Conservation (phyloP, 495 filamentous ascomycete species). For the Penicillium salamii region DNA sequence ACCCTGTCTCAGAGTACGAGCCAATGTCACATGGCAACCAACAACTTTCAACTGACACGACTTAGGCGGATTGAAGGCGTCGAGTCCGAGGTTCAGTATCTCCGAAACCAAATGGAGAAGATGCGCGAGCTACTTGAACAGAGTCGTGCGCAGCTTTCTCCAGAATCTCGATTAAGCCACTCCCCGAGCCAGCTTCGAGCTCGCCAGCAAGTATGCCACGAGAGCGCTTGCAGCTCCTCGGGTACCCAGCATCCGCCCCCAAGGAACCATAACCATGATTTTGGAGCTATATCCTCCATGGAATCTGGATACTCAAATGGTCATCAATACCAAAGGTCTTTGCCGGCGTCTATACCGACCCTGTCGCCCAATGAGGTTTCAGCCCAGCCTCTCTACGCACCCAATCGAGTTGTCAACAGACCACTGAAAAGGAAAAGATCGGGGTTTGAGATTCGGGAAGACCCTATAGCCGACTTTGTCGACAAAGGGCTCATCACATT, state of each 20-base stretch:
- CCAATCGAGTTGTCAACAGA: conserved; percentile 1
- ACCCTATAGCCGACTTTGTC: conserved; percentile 36
- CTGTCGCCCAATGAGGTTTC: conserved; percentile 15
- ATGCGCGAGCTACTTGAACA: conserved; percentile 24
- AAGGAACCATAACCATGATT: neutral
- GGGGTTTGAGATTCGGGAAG: conserved; percentile 36
- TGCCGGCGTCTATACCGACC: conserved; percentile 1
- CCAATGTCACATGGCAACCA: neutral
- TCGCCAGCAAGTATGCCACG: conserved; percentile 1
- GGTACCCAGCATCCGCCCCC: conserved; percentile 3
- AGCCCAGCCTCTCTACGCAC: conserved; percentile 1
- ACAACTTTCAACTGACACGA: neutral
- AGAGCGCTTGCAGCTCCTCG: conserved; percentile 10
- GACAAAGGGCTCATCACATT: conserved; percentile 33
- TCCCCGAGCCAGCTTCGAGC: conserved; percentile 7
- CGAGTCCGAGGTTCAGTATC: conserved; percentile 30
- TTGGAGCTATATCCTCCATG: neutral
- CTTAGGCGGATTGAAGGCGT: conserved; percentile 31
- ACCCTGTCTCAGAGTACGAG: conserved; percentile 31
- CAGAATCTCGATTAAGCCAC: neutral
- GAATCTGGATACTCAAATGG: conserved; percentile 1
- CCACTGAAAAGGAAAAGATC: conserved; percentile 27
- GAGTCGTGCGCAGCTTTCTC: neutral
- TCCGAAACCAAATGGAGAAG: conserved; percentile 28
- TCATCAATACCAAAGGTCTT: conserved; percentile 6